Evolutionary conservation across 768 basidiomycete genomes (phyloP), one percentile per base, ranked within the genome.

Genomic region (Tulasnella sp.): DNA sequence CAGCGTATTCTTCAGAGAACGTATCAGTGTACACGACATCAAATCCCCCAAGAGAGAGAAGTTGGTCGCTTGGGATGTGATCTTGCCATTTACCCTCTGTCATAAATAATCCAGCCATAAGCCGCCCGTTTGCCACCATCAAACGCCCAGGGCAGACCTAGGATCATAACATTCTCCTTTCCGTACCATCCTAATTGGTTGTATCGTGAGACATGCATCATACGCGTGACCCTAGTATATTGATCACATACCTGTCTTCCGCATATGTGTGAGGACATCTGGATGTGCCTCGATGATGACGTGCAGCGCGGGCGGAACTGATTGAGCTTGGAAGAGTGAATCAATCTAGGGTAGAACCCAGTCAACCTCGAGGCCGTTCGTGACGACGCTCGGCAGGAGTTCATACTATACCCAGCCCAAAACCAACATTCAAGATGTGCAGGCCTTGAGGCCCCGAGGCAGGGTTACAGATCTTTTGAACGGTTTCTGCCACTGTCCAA

Each of bases 281-380:
- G 86, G 86, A 68, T 99, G 96, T 1, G 95, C 84, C 72, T 99
- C 96, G 59, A 97, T 83, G 65, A 99, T 95, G 60, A 88, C 82
- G 69, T 99, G 96, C 44, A 79, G 73, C 13, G 76, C 66, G 0
- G 93, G 92, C 30, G 74, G 74, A 4, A 74, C 72, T 2, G 78
- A 67, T 13, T 86, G 72, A 2, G 74, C 69, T 72, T 93, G 88
- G 70, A 97, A 90, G 43, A 89, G 73, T 24, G 74, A 74, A 68
- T 96, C 93, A 65, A 96, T 86, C 93, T 96, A 64, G 26, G 15
- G 13, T 17, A 38, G 15, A 7, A 38, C 15, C 26, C 38, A 11
- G 50, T 2, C 10, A 30, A 13, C 19, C 27, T 11, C 23, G 34
- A 24, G 41, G n/a, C 3, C 8, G 43, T 26, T 15, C 32, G 27